Evolutionary conservation across 2,329 filamentous ascomycete species (phyloP).

Genomic region (Pseudopithomyces chartarum): DNA sequence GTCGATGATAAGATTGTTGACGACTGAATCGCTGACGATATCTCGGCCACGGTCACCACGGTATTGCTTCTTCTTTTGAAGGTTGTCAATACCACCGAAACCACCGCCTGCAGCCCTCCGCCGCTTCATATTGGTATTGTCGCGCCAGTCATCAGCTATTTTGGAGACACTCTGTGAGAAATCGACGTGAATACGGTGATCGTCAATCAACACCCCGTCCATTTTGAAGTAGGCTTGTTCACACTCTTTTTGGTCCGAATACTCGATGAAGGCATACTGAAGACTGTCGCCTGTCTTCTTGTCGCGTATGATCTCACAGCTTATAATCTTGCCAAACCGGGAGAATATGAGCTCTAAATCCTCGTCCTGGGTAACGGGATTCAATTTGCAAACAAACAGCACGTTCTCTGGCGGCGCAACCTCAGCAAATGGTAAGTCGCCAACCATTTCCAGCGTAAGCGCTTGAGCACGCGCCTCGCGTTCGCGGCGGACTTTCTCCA

Average conservation of each 20-base stretch:
- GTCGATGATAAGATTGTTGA: conserved; percentile 38
- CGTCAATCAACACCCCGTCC: conserved; percentile 95
- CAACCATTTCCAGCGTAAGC: conserved; percentile 95
- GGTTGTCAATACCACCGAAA: conserved; percentile 84
- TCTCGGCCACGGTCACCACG: conserved; percentile 35
- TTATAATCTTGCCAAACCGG: conserved; percentile 92
- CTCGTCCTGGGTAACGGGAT: conserved; percentile 92
- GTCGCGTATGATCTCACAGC: conserved; percentile 94
- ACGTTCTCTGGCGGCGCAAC: conserved; percentile 97
- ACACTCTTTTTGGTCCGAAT: conserved; percentile 88
- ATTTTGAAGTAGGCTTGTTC: conserved; percentile 98
- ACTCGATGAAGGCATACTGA: conserved; percentile 98
- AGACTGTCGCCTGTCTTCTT: conserved; percentile 92
- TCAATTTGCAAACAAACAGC: conserved; percentile 97
- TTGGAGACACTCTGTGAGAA: conserved; percentile 94
- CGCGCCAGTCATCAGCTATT: conserved; percentile 87
- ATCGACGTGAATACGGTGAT: conserved; percentile 96
- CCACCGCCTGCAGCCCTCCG: conserved; percentile 62
- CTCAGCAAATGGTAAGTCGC: conserved; percentile 94
- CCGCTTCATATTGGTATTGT: conserved; percentile 81
- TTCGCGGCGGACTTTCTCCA: conserved; percentile 81
- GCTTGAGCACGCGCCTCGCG: conserved; percentile 92
- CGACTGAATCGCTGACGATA: conserved; percentile 37
- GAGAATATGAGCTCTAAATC: conserved; percentile 96
- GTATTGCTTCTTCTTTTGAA: conserved; percentile 93